phyloP scores from a whole-genome alignment of 441 rosid genomes.

The Corymbia calophylla region DNA sequence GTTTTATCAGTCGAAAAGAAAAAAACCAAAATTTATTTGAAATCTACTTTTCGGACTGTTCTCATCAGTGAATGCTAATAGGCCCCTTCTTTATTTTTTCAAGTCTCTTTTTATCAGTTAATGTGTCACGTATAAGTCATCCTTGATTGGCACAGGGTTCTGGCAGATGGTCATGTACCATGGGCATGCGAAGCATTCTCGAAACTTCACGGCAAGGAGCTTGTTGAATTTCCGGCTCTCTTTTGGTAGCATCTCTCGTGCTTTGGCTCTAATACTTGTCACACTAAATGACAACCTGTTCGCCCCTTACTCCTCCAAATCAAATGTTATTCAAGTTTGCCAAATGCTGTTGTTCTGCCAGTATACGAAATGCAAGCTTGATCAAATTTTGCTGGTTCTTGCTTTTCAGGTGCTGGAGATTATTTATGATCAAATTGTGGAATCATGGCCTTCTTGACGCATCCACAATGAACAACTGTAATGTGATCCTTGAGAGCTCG shows the following conservation, averaged over 20 bases:
- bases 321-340: background rate
- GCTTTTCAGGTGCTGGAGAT: constrained; percentile 55
- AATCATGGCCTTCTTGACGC: constrained; percentile 71
- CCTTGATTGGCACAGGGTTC: constrained; percentile 23
- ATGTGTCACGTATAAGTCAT: background rate
- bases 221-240: constrained; percentile 27
- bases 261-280: background rate
- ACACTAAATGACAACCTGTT: background rate
- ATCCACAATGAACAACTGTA: constrained; percentile 56
- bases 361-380: background rate
- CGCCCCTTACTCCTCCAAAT: background rate
- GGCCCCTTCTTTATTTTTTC: background rate
- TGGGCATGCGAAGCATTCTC: constrained; percentile 56
- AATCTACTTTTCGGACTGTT: background rate
- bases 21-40: background rate
- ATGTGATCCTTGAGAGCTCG: constrained; percentile 32
- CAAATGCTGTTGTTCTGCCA: background rate
- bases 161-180: constrained; percentile 49
- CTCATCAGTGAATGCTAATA: background rate
- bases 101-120: background rate
- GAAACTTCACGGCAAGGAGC: constrained; percentile 24
- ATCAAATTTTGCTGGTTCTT: background rate
- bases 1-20: background rate
- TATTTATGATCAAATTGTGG: constrained; percentile 71
- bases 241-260: constrained; percentile 26